phyloP scores from a whole-genome alignment of 768 basidiomycete genomes.

The Boletus sp. region DNA sequence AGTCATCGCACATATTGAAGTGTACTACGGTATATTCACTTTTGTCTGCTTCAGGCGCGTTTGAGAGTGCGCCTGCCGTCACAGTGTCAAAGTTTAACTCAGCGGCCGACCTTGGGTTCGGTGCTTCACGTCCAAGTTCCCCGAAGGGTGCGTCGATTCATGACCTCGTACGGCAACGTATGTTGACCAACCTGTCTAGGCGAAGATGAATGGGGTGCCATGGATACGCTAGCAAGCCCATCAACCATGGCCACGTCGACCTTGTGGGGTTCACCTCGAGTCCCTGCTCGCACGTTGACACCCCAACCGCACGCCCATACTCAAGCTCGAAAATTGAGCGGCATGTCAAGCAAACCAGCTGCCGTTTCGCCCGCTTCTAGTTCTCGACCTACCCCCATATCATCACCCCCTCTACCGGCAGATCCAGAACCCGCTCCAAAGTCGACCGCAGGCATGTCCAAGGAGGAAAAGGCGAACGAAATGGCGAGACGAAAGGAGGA shows the following conservation, averaged over 20 bases:
- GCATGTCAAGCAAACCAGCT: not conserved
- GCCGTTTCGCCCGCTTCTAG: slow-evolving; percentile 14
- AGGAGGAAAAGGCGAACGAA: slow-evolving; percentile 93
- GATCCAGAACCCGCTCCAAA: slow-evolving; percentile 15
- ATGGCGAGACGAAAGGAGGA: slow-evolving; percentile 92
- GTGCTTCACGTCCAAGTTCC: slow-evolving; percentile 12
- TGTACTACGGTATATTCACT: not conserved
- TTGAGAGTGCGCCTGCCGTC: slow-evolving; percentile 54
- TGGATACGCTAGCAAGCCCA: slow-evolving; percentile 7
- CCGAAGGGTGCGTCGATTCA: slow-evolving; percentile 8
- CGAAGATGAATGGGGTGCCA: slow-evolving; percentile 23
- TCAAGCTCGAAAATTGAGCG: slow-evolving; percentile 4
- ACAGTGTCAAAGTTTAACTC: slow-evolving; percentile 25
- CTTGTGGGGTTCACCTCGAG: slow-evolving; percentile 21
- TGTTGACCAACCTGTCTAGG: not conserved
- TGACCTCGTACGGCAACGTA: not conserved
- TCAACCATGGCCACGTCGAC: slow-evolving; percentile 3
- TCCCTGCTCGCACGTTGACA: slow-evolving; percentile 15
- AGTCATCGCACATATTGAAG: slow-evolving; percentile 29
- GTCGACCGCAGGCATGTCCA: slow-evolving; percentile 56
- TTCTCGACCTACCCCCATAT: slow-evolving; percentile 24
- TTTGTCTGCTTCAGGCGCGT: slow-evolving; percentile 54
- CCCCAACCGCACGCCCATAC: slow-evolving; percentile 18
- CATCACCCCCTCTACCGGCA: slow-evolving; percentile 14
- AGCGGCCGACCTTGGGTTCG: slow-evolving; percentile 28